phyloP scores from a whole-genome alignment of 768 basidiomycete genomes.

The Pulveroboletus sp. region DNA sequence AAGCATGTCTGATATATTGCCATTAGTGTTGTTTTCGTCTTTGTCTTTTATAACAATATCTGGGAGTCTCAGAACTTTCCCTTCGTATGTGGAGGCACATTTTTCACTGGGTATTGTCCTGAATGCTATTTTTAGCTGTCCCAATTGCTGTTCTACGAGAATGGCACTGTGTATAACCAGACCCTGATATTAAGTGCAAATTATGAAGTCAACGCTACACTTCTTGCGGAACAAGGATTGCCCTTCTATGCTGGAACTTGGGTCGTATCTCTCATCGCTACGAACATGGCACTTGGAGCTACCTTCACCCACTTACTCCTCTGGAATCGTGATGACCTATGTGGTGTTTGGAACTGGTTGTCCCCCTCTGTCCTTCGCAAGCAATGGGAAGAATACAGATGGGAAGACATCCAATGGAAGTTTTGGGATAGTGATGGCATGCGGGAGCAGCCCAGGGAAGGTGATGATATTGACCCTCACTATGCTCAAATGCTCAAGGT shows the following conservation, averaged over 20 bases:
- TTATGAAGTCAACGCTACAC: constrained; percentile 46
- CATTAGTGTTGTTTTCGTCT: constrained; percentile 31
- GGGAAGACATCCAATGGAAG: constrained; percentile 36
- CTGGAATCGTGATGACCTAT: constrained; percentile 52
- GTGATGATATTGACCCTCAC: constrained; percentile 48
- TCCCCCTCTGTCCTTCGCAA: constrained; percentile 29
- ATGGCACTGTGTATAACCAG: constrained; percentile 52
- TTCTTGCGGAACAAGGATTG: constrained; percentile 42
- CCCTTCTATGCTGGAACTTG: constrained; percentile 30
- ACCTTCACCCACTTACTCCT: constrained; percentile 49
- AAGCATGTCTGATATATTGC: background rate
- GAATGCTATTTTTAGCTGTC: constrained; percentile 33
- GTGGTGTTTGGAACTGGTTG: constrained; percentile 45
- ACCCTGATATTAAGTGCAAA: constrained; percentile 48
- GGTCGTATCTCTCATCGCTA: constrained; percentile 18
- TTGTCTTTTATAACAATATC: constrained; percentile 44
- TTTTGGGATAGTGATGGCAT: constrained; percentile 31
- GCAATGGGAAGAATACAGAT: constrained; percentile 23
- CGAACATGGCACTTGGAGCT: constrained; percentile 35
- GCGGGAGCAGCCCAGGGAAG: constrained; percentile 31
- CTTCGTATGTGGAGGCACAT: constrained; percentile 40
- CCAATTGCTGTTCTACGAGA: constrained; percentile 48
- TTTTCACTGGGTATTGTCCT: background rate
- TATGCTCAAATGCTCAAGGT: constrained; percentile 46
- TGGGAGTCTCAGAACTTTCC: constrained; percentile 61